A percentile compares a stretch with the other conserved stretches of the same genome.
Conservation (phyloP, 306 rosid genomes). For the Vigna angularis region DNA sequence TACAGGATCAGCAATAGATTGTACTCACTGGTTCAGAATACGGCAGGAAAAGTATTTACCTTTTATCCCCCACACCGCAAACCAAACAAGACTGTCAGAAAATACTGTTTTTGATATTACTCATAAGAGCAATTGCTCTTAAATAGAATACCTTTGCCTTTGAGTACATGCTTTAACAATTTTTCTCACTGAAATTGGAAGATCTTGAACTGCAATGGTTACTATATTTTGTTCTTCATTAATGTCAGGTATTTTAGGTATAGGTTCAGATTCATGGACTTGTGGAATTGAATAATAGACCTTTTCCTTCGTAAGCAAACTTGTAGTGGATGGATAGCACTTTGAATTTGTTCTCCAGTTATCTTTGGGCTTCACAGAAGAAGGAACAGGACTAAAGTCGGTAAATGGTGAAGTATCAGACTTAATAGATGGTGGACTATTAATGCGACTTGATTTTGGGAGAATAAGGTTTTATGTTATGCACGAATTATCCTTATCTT, state of each 20-base stretch:
- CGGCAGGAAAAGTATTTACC: slow-evolving; percentile 26
- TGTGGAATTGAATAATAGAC: no score
- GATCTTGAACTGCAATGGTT: not conserved
- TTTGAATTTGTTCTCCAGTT: not conserved
- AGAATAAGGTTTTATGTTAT: not conserved
- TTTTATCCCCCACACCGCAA: not conserved
- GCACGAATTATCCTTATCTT: no score
- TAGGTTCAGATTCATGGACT: not conserved
- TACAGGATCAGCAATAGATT: slow-evolving; percentile 9
- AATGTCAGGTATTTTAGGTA: not conserved
- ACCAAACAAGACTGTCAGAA: no score
- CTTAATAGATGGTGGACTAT: not conserved
- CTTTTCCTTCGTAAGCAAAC: not conserved
- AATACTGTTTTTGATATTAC: no score
- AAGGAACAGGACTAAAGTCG: not conserved
- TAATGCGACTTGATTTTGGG: no score
- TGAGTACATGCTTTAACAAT: no score
- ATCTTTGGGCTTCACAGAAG: not conserved
- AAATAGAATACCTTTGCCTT: no score
- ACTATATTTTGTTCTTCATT: not conserved
- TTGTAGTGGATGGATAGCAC: not conserved
- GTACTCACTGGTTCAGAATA: slow-evolving; percentile 34
- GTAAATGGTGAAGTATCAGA: not conserved
- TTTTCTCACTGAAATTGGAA: not conserved
- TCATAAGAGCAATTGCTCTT: no score